Conservation (phyloP, 306 rosid genomes). For the Myrica gale region DNA sequence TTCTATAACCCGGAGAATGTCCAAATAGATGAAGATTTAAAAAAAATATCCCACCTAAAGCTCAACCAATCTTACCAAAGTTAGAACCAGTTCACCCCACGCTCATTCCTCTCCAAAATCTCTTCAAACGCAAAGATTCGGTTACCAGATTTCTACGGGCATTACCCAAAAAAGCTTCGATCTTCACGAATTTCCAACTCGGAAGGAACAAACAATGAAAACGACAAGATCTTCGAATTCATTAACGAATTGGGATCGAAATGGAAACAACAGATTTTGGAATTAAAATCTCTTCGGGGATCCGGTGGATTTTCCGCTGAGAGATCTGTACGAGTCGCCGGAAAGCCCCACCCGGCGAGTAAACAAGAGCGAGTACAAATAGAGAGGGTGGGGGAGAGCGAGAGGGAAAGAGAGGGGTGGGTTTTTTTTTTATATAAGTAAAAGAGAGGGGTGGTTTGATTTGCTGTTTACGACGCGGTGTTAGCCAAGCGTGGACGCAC, state of each 20-base stretch:
- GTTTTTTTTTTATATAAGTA: too few species aligned
- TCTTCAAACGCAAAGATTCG: not conserved
- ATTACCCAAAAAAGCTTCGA: conserved; percentile 11
- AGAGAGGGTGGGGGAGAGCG: conserved; percentile 1
- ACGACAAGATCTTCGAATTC: not conserved
- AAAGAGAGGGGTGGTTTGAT: conserved; percentile 6
- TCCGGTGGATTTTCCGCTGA: not conserved
- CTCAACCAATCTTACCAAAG: not conserved
- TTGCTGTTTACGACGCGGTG: too few species aligned
- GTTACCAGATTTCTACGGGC: conserved; percentile 13
- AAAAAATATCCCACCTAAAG: conserved; percentile 5
- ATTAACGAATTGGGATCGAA: not conserved
- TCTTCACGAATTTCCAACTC: conserved; percentile 5
- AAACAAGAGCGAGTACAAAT: not conserved
- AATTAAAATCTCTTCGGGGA: not conserved
- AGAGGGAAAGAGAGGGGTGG: conserved; percentile 29
- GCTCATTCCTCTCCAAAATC: not conserved
- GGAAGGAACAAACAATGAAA: not conserved
- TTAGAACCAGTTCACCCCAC: conserved; percentile 10
- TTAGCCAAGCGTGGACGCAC: conserved; percentile 10
- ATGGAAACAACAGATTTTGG: not conserved
- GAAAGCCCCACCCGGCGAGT: conserved; percentile 22
- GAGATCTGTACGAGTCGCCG: conserved; percentile 8
- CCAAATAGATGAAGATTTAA: conserved; percentile 28
- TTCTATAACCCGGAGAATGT: not conserved